A percentile compares a stretch with the other conserved stretches of the same genome.
These are phyloP conservation scores for Amylostereum areolatum DNA, from an alignment of 1,284 basidiomycete species.

Conservation along the genomic window DNA sequence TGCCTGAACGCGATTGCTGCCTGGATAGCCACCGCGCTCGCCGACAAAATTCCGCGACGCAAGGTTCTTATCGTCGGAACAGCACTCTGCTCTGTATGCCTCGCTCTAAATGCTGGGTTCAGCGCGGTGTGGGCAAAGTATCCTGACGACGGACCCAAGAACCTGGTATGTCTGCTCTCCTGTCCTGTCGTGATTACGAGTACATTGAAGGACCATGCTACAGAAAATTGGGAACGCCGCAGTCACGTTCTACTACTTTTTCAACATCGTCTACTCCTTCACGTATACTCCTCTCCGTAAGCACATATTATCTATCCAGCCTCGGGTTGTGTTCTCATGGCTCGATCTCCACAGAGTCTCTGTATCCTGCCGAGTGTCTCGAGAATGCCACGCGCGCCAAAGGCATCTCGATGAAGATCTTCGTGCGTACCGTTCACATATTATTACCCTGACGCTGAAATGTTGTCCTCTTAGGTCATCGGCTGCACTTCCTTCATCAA, in stretches of 20 bases:
- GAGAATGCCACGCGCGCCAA: slow-evolving; percentile 31
- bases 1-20: slow-evolving; percentile 13
- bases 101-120: slow-evolving; percentile 22
- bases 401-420: slow-evolving; percentile 28
- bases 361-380: slow-evolving; percentile 31
- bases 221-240: slow-evolving; percentile 24
- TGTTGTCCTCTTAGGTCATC: slow-evolving; percentile 10
- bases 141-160: slow-evolving; percentile 5
- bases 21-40: slow-evolving; percentile 22
- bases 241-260: slow-evolving; percentile 15
- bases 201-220: too few species aligned
- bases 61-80: slow-evolving; percentile 21
- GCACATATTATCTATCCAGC: background rate
- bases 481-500: slow-evolving; percentile 21
- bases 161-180: slow-evolving; percentile 4
- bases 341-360: slow-evolving; percentile 19
- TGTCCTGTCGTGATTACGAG: too few species aligned
- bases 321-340: background rate
- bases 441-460: background rate
- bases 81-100: slow-evolving; percentile 16
- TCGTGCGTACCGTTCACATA: slow-evolving; percentile 24
- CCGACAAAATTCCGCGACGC: slow-evolving; percentile 19
- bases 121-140: slow-evolving; percentile 20
- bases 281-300: slow-evolving; percentile 8
- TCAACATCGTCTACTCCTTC: slow-evolving; percentile 13